Percentiles rank a stretch among this genome's conserved stretches.
These are phyloP conservation scores for Malania oleifera DNA, from an alignment of 164 flowering plant species.

Conservation along the genomic window DNA sequence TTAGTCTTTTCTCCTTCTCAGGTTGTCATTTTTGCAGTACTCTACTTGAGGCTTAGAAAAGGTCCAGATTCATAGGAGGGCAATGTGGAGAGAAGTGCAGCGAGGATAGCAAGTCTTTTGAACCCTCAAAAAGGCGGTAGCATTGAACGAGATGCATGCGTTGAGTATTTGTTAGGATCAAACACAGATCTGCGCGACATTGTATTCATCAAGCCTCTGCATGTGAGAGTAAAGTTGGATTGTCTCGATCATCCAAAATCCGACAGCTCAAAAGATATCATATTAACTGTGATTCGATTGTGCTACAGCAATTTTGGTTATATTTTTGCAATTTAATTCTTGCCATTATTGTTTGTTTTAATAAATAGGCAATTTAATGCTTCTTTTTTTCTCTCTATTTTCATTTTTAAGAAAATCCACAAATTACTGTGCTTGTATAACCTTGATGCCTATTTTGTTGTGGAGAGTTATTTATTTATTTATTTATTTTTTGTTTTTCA, in stretches of 20 bases:
- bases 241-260: constrained; percentile 50
- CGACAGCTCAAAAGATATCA: constrained; percentile 34
- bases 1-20: constrained; percentile 21
- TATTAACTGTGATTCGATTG: no score
- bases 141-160: constrained; percentile 25
- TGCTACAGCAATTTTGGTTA: no score
- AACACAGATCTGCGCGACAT: constrained; percentile 44
- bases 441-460: no score
- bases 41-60: constrained; percentile 45
- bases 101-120: constrained; percentile 43
- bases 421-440: no score
- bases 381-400: no score
- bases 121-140: constrained; percentile 19
- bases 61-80: constrained; percentile 11
- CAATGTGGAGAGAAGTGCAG: constrained; percentile 29
- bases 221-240: constrained; percentile 47
- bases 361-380: no score
- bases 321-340: no score
- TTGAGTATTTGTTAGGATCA: constrained; percentile 32
- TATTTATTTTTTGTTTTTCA: no score
- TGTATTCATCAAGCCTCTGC: constrained; percentile 59
- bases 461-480: no score
- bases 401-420: no score
- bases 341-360: no score
- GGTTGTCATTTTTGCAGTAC: constrained; percentile 60